Conservation (phyloP, 139 green algal genomes). For the Parachlorella kessleri region DNA sequence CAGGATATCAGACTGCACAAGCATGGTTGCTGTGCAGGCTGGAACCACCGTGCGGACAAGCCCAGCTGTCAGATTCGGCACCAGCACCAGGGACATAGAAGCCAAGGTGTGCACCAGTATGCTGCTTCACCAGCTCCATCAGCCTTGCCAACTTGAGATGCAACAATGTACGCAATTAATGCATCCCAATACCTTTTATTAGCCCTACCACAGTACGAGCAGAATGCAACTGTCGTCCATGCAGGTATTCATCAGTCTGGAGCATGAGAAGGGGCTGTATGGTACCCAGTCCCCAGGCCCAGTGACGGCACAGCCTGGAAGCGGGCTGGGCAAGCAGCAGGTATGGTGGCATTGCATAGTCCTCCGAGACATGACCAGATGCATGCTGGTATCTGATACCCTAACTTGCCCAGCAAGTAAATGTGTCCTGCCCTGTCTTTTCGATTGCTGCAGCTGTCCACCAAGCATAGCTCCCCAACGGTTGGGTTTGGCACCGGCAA, state of each 20-base stretch:
- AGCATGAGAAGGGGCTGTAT: conserved; percentile 51
- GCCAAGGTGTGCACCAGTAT: conserved; percentile 27
- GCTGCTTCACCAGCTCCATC: background rate
- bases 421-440: conserved; percentile 31
- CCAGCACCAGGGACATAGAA: conserved; percentile 27
- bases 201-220: background rate
- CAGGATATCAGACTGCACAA: background rate
- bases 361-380: background rate
- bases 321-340: background rate
- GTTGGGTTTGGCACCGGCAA: conserved; percentile 42
- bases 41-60: conserved; percentile 20
- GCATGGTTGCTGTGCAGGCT: background rate
- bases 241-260: conserved; percentile 49
- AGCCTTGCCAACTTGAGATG: background rate
- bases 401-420: background rate
- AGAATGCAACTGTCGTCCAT: background rate
- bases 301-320: background rate
- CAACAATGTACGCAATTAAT: background rate
- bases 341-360: background rate
- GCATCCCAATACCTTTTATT: background rate
- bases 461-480: conserved; percentile 15
- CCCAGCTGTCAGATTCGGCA: conserved; percentile 38
- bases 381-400: background rate
- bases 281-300: conserved; percentile 7
- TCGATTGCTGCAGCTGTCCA: conserved; percentile 25